Evolutionary conservation across 495 filamentous ascomycete genomes (phyloP), one percentile per base, ranked within the genome.

Genomic region (Platismatia glauca): DNA sequence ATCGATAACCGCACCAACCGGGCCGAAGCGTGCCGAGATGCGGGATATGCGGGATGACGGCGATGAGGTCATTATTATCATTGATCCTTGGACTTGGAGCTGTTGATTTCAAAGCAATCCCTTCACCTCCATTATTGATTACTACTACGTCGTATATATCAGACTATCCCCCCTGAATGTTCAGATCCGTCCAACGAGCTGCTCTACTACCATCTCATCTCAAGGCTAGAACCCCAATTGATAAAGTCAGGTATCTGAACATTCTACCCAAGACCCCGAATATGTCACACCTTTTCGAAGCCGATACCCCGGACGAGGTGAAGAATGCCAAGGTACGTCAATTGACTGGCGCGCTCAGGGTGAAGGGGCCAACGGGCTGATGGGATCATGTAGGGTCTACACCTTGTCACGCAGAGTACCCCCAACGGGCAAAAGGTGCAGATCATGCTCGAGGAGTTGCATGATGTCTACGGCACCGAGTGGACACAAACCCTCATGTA

Each of bases 401-500:
- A 72, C 53, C 67, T 72, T 4, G 63, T 72, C 48, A 72, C 70
- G 2, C 55, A 59, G 64, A 65, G 46, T 55, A 72, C 70, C 4
- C 70, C 70, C 44, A 73, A 72, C 53, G 68, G 66, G 6, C 71
- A 72, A 46, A 71, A 71, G 52, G 69, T 72, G 4, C 70, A 72
- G 48, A 70, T 72, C 67, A 68, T 72, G 67, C 70, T 72, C 16
- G 67, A 73, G 55, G 69, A 70, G 64, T 66, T 73, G 20, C 62
- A 68, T 43, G 78, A 79, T 22, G 64, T 73, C 55, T 84, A 84
- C 64, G 81, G 78, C 31, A 78, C 74, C 11, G 65, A 78, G 57
- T 83, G 78, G 76, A 81, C 78, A 2, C 79, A 76, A 0, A 82
- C 76, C 29, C 39, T 82, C 11, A 78, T 83, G 68, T 70, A 61